These are phyloP conservation scores for Stentor coeruleus DNA, from an alignment of 73 alveolate species.

Conservation along the genomic window DNA sequence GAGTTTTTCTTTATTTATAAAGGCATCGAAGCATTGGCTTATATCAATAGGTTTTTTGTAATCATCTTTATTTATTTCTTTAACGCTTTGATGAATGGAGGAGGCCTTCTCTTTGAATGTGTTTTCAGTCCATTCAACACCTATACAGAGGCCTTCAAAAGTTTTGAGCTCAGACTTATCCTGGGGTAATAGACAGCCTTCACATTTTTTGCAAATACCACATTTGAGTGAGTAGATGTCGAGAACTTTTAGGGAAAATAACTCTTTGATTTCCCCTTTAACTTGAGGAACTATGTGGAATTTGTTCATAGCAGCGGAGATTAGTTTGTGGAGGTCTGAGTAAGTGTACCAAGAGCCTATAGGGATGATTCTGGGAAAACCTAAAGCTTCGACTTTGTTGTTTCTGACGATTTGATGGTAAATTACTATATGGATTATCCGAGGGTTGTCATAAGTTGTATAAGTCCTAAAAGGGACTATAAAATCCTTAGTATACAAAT, in stretches of 20 bases:
- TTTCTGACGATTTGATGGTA: background rate
- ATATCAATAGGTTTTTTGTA: background rate
- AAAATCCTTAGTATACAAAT: background rate
- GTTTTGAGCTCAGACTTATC: background rate
- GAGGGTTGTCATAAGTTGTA: background rate
- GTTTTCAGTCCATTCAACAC: background rate
- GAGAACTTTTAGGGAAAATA: background rate
- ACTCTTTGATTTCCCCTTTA: constrained; percentile 4
- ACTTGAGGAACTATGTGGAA: background rate
- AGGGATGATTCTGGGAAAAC: background rate
- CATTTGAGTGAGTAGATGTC: background rate
- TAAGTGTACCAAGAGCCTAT: constrained; percentile 28
- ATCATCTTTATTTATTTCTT: background rate
- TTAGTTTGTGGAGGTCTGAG: background rate
- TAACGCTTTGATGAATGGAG: background rate
- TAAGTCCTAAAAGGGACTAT: background rate
- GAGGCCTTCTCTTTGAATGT: background rate
- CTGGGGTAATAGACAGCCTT: constrained; percentile 17
- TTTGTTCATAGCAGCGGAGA: background rate
- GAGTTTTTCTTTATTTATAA: constrained; percentile 38
- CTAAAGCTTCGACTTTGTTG: background rate
- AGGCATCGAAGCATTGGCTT: constrained; percentile 31
- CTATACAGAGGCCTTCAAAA: background rate
- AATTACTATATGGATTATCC: background rate
- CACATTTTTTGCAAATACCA: constrained; percentile 23